Conservation (phyloP, 169 alveolate species). For the Theileria annulata region DNA sequence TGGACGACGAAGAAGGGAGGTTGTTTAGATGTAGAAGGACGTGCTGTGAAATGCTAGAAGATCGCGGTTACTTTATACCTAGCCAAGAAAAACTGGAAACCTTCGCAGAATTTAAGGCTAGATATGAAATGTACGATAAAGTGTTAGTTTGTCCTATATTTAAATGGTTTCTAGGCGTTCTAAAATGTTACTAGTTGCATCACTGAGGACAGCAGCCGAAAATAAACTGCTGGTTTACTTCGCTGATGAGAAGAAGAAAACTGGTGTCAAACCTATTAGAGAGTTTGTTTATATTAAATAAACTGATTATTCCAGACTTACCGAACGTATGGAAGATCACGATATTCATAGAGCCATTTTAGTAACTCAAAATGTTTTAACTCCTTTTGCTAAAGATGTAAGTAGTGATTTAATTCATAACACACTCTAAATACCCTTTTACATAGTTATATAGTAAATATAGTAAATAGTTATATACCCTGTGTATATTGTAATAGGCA, state of each 20-base stretch:
- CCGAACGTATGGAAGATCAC: conserved; percentile 91
- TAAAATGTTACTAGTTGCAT: conserved; percentile 82
- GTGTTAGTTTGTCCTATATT: conserved; percentile 37
- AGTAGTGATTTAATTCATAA: neutral
- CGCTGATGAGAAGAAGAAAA: conserved; percentile 89
- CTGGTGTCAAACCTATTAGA: conserved; percentile 92
- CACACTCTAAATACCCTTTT: no score
- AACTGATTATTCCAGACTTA: conserved; percentile 66
- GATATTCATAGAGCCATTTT: conserved; percentile 89
- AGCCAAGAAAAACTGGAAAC: conserved; percentile 81
- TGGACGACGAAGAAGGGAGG: conserved; percentile 87
- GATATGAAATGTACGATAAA: conserved; percentile 77
- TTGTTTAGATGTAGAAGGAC: conserved; percentile 87
- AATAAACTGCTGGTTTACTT: conserved; percentile 84
- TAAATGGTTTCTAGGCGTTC: conserved; percentile 74
- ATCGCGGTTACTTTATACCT: conserved; percentile 87
- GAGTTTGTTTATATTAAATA: conserved; percentile 71
- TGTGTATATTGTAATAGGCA: conserved; percentile 67
- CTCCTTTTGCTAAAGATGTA: conserved; percentile 90
- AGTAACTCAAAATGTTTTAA: conserved; percentile 87
- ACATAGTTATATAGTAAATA: neutral
- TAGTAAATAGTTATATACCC: neutral
- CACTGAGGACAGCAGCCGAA: conserved; percentile 80
- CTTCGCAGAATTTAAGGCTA: conserved; percentile 81
- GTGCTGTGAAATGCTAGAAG: conserved; percentile 89